phyloP scores from a whole-genome alignment of 345 rosid genomes.

The Mangifera indica region DNA sequence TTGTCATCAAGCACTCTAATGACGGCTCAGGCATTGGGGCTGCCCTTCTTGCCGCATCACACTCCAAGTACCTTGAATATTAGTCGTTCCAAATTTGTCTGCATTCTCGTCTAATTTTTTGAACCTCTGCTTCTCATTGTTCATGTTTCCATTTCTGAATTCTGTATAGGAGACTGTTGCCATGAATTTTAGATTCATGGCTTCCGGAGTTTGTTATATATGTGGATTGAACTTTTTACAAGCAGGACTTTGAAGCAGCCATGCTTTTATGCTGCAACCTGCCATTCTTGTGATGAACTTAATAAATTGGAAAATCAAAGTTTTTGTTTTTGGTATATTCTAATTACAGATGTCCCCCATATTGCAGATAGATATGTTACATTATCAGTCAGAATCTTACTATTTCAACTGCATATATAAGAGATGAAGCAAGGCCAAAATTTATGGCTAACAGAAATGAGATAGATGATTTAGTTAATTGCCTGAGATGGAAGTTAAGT shows the following conservation, averaged over 20 bases:
- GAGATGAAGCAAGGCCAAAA: too few species aligned
- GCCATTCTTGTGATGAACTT: not conserved
- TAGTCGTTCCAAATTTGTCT: conserved; percentile 4
- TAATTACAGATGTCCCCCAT: not conserved
- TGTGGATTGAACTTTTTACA: not conserved
- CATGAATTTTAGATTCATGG: not conserved
- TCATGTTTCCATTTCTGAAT: not conserved
- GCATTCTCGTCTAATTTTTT: not conserved
- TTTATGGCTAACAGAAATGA: too few species aligned
- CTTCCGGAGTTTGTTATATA: conserved; percentile 1
- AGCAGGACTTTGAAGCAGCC: not conserved
- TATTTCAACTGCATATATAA: too few species aligned
- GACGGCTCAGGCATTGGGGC: conserved; percentile 89
- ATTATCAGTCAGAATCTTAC: too few species aligned
- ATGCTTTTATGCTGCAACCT: not conserved
- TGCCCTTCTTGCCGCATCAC: conserved; percentile 76
- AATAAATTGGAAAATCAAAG: conserved; percentile 12
- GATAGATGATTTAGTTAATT: too few species aligned
- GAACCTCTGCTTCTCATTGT: not conserved
- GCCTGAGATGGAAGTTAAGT: too few species aligned
- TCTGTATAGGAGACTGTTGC: not conserved
- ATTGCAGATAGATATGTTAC: too few species aligned
- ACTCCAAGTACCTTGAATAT: conserved; percentile 45
- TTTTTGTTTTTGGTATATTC: not conserved
- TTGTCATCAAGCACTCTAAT: conserved; percentile 48